Percentiles rank a stretch among this genome's conserved stretches.
Conservation (phyloP, 176 grass and related monocot genomes). For the Musa itinerans region DNA sequence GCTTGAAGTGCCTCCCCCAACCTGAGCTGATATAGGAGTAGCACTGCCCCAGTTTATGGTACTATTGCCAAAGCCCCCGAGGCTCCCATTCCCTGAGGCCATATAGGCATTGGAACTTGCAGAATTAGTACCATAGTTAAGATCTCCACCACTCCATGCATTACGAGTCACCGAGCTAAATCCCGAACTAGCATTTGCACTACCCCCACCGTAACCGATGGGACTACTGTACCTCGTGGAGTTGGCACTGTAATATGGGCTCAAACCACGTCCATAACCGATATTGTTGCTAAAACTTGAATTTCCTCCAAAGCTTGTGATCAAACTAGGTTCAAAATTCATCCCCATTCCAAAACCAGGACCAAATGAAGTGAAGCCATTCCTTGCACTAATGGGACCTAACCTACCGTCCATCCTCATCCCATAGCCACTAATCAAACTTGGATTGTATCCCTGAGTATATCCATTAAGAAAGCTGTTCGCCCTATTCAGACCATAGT, state of each 20-base stretch:
- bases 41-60: conserved; percentile 38
- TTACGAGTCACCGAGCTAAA: conserved; percentile 69
- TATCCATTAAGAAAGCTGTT: conserved; percentile 78
- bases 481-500: conserved; percentile 41
- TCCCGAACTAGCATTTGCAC: conserved; percentile 39
- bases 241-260: conserved; percentile 68
- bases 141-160: conserved; percentile 52
- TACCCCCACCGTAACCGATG: conserved; percentile 48
- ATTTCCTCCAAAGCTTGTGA: conserved; percentile 36
- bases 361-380: conserved; percentile 59
- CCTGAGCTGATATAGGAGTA: conserved; percentile 33
- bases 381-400: conserved; percentile 44
- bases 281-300: conserved; percentile 61
- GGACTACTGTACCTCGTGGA: conserved; percentile 57
- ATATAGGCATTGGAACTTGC: conserved; percentile 57
- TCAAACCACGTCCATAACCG: conserved; percentile 50
- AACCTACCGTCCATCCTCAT: conserved; percentile 67
- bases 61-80: conserved; percentile 45
- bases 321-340: conserved; percentile 60
- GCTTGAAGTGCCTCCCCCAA: conserved; percentile 36
- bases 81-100: conserved; percentile 47
- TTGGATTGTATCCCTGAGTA: conserved; percentile 54
- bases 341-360: conserved; percentile 61
- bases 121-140: conserved; percentile 54
- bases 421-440: conserved; percentile 58